Conservation (phyloP, 2,329 filamentous ascomycete species). For the Pezicula carpinea region DNA sequence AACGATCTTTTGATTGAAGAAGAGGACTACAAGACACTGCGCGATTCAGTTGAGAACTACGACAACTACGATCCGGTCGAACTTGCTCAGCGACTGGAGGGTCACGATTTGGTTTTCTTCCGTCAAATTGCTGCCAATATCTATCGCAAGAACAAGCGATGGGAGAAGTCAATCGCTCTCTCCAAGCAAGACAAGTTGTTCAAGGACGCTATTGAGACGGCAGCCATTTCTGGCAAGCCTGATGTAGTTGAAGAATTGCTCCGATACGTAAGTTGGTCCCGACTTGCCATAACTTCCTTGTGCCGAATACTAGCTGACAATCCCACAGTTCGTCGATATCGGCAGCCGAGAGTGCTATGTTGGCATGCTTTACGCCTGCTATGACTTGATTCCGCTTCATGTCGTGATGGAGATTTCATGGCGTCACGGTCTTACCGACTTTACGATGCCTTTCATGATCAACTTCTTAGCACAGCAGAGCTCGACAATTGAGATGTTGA, state of each 20-base stretch:
- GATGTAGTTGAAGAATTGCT: constrained; percentile 95
- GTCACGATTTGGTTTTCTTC: constrained; percentile 98
- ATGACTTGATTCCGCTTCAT: constrained; percentile 91
- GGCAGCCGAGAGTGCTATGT: constrained; percentile 98
- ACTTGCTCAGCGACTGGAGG: constrained; percentile 86
- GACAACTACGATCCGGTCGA: constrained; percentile 98
- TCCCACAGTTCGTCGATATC: constrained; percentile 87
- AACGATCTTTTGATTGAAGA: constrained; percentile 97
- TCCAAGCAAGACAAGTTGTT: constrained; percentile 99
- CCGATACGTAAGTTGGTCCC: constrained; percentile 75
- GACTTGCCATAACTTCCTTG: neutral
- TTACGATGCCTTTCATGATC: constrained; percentile 99
- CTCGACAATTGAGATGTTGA: constrained; percentile 75
- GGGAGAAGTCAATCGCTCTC: constrained; percentile 97
- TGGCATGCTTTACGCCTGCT: constrained; percentile 99
- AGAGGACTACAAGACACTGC: constrained; percentile 97
- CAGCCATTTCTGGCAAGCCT: constrained; percentile 82
- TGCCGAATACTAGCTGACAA: constrained; percentile 29
- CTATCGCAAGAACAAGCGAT: constrained; percentile 99
- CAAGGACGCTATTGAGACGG: constrained; percentile 98
- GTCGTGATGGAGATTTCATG: constrained; percentile 94
- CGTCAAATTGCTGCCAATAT: constrained; percentile 96
- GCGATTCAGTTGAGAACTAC: constrained; percentile 96
- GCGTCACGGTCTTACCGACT: constrained; percentile 91
- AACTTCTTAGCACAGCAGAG: constrained; percentile 93